Conservation (phyloP, 208 protist species). For the Acanthamoeba royreba region DNA sequence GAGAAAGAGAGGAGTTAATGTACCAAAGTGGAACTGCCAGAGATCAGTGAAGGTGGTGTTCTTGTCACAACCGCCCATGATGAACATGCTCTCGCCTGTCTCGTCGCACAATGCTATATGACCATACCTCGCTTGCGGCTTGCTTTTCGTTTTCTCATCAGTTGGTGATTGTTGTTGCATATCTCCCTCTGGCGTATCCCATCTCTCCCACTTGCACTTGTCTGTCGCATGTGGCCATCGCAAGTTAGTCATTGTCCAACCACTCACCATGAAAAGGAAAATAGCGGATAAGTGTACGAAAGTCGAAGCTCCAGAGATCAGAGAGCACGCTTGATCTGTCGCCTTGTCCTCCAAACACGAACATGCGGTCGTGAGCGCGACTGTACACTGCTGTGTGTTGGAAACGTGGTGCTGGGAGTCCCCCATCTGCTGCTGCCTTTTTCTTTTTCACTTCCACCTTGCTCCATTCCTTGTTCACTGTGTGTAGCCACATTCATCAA, state of each 20-base stretch:
- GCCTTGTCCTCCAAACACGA: background rate
- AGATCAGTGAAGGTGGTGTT: background rate
- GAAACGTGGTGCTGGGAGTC: background rate
- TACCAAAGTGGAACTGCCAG: slow-evolving; percentile 2
- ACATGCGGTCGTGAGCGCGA: background rate
- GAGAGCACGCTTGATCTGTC: background rate
- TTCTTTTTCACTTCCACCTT: background rate
- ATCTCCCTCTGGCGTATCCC: background rate
- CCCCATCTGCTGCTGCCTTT: background rate
- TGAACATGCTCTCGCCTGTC: background rate
- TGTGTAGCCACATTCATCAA: background rate
- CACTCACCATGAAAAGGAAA: background rate
- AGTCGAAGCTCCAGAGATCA: slow-evolving; percentile 24
- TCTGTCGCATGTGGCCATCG: background rate
- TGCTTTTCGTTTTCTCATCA: background rate
- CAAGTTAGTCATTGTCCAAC: background rate
- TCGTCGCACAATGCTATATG: background rate
- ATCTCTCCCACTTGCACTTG: background rate
- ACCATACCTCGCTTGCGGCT: background rate
- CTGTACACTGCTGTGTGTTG: background rate
- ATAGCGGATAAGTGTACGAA: background rate
- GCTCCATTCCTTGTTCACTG: background rate
- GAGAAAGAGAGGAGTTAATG: background rate
- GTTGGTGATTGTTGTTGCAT: background rate
- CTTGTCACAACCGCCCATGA: background rate